Evolutionary conservation across 208 protist genomes (phyloP), one percentile per base, ranked within the genome.

Genomic region (Leptomonas pyrrhocoris): DNA sequence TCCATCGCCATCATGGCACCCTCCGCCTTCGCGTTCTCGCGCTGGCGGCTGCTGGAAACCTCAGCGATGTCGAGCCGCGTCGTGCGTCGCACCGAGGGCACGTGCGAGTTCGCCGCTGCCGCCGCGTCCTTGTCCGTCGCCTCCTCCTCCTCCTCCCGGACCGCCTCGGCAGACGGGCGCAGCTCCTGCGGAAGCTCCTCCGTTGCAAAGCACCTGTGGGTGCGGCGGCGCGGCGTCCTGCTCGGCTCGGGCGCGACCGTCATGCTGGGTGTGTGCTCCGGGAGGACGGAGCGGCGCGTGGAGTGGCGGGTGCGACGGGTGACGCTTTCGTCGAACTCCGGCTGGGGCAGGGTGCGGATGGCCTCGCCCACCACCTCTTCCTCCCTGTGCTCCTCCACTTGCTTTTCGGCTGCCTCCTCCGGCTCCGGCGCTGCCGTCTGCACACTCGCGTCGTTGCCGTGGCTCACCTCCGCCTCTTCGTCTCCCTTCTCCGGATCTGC

Each of bases 161-260:
- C 46, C 7, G 28, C 42, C 4, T 48, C 27, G 30, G 48, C 46
- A 6, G 46, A 30, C 16, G 70, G 72, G 0, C 64, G 72, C 42
- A 77, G 58, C 46, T 70, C 58, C 50, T 51, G 46, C n/a, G 65
- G 64, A n/a, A 77, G 72, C 34, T 63, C 64, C 48, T 72, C 40
- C 15, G 72, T 77, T 6, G 50, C 16, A 34, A 72, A 77, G 64
- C 72, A 77, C 51, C 54, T 70, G 65, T 77, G 72, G 9, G 40
- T 42, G 11, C 51, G 63, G 25, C 72, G 63, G 31, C 43, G 49
- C 64, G 56, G 50, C 64, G 30, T 23, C 54, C 30, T 61, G 4
- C 27, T 11, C 15, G 15, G 12, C 61, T 56, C 61, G n/a, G 54
- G 19, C 0, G 27, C n/a, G 18, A 34, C 21, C 0, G 27, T 19